phyloP scores from a whole-genome alignment of 2,329 filamentous ascomycete species.

The Diaporthe citrichinensis region DNA sequence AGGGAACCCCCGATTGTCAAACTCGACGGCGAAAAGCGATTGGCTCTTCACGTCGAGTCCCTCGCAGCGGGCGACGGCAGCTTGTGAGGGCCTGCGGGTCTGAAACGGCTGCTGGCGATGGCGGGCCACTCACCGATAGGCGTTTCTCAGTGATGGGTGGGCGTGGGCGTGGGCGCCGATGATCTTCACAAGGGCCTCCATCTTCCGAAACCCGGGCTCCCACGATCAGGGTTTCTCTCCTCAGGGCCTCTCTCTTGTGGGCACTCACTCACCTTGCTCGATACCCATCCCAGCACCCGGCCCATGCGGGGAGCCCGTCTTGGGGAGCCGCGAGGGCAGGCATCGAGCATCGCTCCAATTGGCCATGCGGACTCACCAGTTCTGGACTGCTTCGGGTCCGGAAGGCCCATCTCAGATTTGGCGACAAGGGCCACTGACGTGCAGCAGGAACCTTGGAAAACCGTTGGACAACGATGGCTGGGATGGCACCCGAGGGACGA shows the following conservation, averaged over 20 bases:
- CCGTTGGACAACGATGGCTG: background rate
- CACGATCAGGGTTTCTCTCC: background rate
- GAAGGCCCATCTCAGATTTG: background rate
- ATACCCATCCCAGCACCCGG: background rate
- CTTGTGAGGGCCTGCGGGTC: background rate
- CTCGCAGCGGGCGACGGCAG: constrained; percentile 9
- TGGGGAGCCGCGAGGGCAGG: background rate
- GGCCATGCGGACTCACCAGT: background rate
- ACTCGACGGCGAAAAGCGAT: constrained; percentile 16
- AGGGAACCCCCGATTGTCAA: constrained; percentile 31
- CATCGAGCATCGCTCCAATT: background rate
- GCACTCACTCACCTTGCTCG: background rate
- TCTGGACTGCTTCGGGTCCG: background rate
- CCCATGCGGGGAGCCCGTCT: constrained; percentile 15
- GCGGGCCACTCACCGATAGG: constrained; percentile 19
- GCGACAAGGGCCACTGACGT: constrained; percentile 15
- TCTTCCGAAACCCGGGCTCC: constrained; percentile 22
- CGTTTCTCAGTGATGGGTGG: background rate
- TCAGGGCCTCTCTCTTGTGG: background rate
- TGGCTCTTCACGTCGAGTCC: constrained; percentile 18
- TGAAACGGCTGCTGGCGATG: constrained; percentile 25
- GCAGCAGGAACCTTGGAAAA: background rate
- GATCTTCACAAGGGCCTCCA: constrained; percentile 23
- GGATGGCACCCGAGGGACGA: constrained; percentile 19
- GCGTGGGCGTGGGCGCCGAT: background rate